Base-by-base conservation (phyloP, 208 protist genomes). In the Phytomonas sp. region DNA sequence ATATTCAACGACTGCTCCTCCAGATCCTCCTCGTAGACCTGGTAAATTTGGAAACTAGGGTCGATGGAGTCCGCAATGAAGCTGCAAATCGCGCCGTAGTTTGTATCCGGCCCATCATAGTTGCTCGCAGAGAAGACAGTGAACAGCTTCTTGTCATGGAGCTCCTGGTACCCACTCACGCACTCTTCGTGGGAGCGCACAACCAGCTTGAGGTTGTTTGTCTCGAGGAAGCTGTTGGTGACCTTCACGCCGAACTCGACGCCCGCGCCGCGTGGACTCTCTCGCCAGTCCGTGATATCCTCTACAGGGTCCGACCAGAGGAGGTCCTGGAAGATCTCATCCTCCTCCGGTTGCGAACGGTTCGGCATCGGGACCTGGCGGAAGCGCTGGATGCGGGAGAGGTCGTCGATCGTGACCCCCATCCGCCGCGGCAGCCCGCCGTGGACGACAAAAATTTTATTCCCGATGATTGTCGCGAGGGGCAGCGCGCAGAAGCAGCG, bases 71-170 rank as follows among this genome's bases (percentile, higher is more conserved):
- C 83, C 29, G 81, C 84, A 49, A 92, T 84, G 72, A 95, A 89
- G 64, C 83, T 83, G 68, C 82, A 87, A 65, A 83, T 78, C 56
- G 85, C 76, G 69, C 91, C 91, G 67, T 87, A 84, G 77, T 96
- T 94, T 59, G 82, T 88, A 65, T 91, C 88, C 14, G 93, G 89
- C 12, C 97, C 96, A 74, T 98, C 98, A 82, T 99, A 99, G 79
- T 99, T 98, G 68, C 97, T 98, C 12, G 98, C 97, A n/a, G 92
- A 98, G 82, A 99, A 99, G 62, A 99, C 82, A 30, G 98, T 99
- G 71, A 99, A 87, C 36, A 97, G 89, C 56, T 88, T 83, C 34
- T 90, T 94, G 74, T 94, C 82, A 79, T 98, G 92, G 63, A 94
- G 87, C 52, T 98, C 85, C 82, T 98, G 89, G 76, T 99, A 98